phyloP scores from a whole-genome alignment of 1,284 basidiomycete genomes.

The Tilletia horrida region DNA sequence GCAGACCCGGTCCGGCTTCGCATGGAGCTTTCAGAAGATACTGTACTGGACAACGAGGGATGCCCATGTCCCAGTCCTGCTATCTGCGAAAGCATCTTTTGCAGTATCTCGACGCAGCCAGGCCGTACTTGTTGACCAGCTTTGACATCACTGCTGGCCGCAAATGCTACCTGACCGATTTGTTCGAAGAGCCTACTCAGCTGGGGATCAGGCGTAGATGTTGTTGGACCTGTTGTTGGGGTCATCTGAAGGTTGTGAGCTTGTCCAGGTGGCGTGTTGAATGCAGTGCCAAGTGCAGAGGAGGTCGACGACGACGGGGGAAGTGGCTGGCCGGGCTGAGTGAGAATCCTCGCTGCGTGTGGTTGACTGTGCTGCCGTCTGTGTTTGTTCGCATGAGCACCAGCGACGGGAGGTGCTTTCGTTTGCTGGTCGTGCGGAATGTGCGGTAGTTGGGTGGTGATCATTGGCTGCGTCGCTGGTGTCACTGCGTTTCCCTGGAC shows the following conservation, averaged over 20 bases:
- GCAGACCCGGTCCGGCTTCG: not conserved
- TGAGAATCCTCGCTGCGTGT: not conserved
- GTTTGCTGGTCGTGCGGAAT: not conserved
- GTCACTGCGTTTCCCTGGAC: not conserved
- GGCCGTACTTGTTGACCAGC: not conserved
- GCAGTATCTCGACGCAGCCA: not conserved
- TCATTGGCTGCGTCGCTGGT: constrained; percentile 11
- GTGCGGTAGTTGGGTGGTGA: constrained; percentile 13
- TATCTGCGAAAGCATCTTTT: not conserved
- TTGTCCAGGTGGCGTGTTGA: not conserved
- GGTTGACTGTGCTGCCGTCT: constrained; percentile 11
- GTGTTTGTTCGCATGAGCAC: not conserved
- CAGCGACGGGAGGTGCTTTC: not conserved
- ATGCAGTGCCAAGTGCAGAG: constrained; percentile 3
- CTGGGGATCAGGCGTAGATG: not conserved
- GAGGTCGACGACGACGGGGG: not conserved
- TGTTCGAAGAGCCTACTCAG: constrained; percentile 2
- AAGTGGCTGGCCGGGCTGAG: not conserved
- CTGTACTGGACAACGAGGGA: not conserved
- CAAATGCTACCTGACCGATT: not conserved
- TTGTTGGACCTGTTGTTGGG: not conserved
- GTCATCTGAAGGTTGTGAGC: constrained; percentile 8
- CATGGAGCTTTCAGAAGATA: constrained; percentile 9
- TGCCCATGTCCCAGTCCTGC: not conserved
- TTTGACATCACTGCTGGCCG: not conserved